phyloP scores from a whole-genome alignment of 805 yeast genomes.

The Scheffersomyces stipitis region DNA sequence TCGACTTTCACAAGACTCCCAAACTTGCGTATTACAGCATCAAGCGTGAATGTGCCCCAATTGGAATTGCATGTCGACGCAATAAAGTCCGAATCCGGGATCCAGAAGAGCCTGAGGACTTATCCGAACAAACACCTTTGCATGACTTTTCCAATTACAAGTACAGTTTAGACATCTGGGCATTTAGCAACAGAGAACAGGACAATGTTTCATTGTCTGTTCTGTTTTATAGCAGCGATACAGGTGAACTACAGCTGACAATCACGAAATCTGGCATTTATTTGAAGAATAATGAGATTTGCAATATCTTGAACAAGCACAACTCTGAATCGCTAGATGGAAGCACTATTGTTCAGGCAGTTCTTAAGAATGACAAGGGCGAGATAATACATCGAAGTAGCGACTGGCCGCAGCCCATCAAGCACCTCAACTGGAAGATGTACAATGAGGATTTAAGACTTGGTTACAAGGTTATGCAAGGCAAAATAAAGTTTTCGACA shows the following conservation, averaged over 20 bases:
- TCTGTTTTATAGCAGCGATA: slow-evolving; percentile 27
- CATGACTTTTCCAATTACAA: slow-evolving; percentile 25
- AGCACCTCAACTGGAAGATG: slow-evolving; percentile 28
- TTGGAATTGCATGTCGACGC: slow-evolving; percentile 35
- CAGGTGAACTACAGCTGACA: too few relatives aligned
- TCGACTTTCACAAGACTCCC: slow-evolving; percentile 41
- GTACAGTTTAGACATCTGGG: slow-evolving; percentile 41
- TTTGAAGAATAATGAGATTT: too few relatives aligned
- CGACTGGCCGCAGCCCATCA: slow-evolving; percentile 54
- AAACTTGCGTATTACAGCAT: slow-evolving; percentile 49
- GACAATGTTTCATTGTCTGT: slow-evolving; percentile 23
- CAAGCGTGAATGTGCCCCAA: slow-evolving; percentile 38
- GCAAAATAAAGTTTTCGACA: slow-evolving; percentile 25
- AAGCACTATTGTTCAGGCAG: slow-evolving; percentile 17
- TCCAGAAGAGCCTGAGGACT: slow-evolving; percentile 4
- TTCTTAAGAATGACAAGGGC: neutral
- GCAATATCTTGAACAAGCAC: too few relatives aligned
- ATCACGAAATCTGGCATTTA: too few relatives aligned
- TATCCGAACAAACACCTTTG: slow-evolving; percentile 11
- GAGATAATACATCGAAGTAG: slow-evolving; percentile 17
- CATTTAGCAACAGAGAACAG: slow-evolving; percentile 20
- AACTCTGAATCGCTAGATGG: too few relatives aligned
- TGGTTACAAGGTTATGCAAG: slow-evolving; percentile 12
- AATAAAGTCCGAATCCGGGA: slow-evolving; percentile 4
- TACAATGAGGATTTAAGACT: slow-evolving; percentile 21